These are phyloP conservation scores for Aureobasidium leucospermi DNA, from an alignment of 2,329 filamentous ascomycete species.

Conservation along the genomic window DNA sequence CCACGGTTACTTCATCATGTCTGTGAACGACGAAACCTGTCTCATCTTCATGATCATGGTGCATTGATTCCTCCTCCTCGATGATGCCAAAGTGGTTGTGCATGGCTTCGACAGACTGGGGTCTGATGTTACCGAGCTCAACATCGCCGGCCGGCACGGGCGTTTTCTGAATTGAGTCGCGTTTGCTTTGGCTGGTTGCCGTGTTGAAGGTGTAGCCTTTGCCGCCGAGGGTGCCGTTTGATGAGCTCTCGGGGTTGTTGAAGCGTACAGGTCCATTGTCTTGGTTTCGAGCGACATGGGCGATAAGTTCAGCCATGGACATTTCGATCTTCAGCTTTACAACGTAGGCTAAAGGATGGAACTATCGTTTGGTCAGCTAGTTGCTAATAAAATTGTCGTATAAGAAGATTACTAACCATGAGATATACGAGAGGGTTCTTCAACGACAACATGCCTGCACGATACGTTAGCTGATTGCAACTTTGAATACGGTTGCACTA, in stretches of 20 bases:
- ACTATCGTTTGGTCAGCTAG: conserved; percentile 37
- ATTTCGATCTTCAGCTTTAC: conserved; percentile 47
- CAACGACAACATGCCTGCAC: conserved; percentile 34
- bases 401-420: not conserved
- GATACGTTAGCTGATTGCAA: not conserved
- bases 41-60: not conserved
- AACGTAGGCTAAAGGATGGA: conserved; percentile 34
- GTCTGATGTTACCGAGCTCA: conserved; percentile 1
- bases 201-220: not conserved
- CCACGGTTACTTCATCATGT: conserved; percentile 3
- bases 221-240: not conserved
- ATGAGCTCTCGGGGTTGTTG: not conserved
- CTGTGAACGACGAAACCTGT: conserved; percentile 8
- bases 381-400: conserved; percentile 30
- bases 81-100: not conserved
- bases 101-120: not conserved
- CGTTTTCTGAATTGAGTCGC: not conserved
- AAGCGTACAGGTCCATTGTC: not conserved
- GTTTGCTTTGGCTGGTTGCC: not conserved
- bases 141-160: not conserved
- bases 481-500: not conserved
- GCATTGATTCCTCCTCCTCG: no score
- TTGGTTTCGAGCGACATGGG: conserved; percentile 26
- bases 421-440: conserved; percentile 38
- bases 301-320: conserved; percentile 46